phyloP scores from a whole-genome alignment of 1,284 basidiomycete species.

The Boletellus deceptivus region DNA sequence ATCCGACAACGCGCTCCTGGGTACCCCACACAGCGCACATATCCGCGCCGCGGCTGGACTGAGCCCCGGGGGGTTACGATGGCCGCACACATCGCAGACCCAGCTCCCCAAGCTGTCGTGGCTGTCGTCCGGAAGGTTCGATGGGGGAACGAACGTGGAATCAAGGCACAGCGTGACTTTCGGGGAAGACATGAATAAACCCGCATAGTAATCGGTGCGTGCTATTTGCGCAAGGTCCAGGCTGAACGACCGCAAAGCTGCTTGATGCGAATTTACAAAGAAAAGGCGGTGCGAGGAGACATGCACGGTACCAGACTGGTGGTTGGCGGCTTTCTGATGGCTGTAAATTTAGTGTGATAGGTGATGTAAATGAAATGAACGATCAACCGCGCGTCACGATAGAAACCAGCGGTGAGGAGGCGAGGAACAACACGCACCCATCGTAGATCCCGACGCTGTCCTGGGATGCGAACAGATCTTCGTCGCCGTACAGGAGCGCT shows the following conservation, averaged over 20 bases:
- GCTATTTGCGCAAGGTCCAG: conserved; percentile 66
- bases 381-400: conserved; percentile 16
- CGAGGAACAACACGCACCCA: conserved; percentile 55
- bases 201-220: conserved; percentile 89
- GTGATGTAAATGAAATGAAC: conserved; percentile 17
- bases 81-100: conserved; percentile 86
- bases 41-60: conserved; percentile 58
- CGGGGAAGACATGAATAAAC: conserved; percentile 86
- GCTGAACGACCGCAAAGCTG: conserved; percentile 52
- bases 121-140: conserved; percentile 19
- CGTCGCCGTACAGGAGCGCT: conserved; percentile 76
- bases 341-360: conserved; percentile 46
- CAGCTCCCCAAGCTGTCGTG: conserved; percentile 54
- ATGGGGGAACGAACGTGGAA: conserved; percentile 27
- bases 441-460: conserved; percentile 87
- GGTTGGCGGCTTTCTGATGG: conserved; percentile 73
- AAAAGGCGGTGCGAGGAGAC: conserved; percentile 85
- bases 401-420: conserved; percentile 13
- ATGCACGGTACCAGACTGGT: conserved; percentile 72
- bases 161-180: conserved; percentile 83
- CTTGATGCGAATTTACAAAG: conserved; percentile 65
- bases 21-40: conserved; percentile 76
- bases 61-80: conserved; percentile 70
- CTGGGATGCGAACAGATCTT: conserved; percentile 71
- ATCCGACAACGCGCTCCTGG: conserved; percentile 46